phyloP scores from a whole-genome alignment of 345 rosid species.

The Linum lewisii region DNA sequence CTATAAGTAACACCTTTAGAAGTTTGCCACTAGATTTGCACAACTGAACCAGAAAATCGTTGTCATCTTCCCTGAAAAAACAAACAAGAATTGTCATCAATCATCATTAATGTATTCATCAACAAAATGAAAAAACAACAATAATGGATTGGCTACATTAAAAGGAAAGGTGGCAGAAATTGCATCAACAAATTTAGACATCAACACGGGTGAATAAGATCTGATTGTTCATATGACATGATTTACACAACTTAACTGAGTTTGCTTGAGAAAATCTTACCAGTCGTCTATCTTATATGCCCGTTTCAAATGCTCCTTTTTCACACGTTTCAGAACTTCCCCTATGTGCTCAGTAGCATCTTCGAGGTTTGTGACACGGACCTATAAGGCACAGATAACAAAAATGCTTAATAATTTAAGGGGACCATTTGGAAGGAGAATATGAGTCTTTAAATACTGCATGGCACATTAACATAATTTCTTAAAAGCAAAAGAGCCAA shows the following conservation, averaged over 20 bases:
- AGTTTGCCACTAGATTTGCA: constrained; percentile 74
- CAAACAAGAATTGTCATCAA: not conserved
- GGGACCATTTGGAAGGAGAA: not conserved
- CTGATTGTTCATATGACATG: not conserved
- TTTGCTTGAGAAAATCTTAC: constrained; percentile 27
- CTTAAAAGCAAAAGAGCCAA: not conserved
- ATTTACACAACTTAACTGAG: not conserved
- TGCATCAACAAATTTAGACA: not conserved
- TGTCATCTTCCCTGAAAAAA: constrained; percentile 67
- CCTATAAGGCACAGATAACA: constrained; percentile 28
- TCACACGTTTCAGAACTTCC: constrained; percentile 81
- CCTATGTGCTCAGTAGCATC: constrained; percentile 92
- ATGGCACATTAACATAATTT: not conserved
- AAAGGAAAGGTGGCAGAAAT: not conserved
- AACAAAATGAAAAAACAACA: not conserved
- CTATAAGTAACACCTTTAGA: constrained; percentile 44
- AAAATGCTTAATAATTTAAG: not conserved
- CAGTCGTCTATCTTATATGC: constrained; percentile 82
- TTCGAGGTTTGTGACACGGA: constrained; percentile 70
- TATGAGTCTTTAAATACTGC: not conserved
- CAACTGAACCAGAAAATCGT: constrained; percentile 73
- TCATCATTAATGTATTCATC: not conserved
- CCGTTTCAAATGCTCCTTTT: constrained; percentile 73
- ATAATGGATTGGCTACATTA: not conserved
- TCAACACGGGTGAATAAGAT: not conserved